Evolutionary conservation across 2,329 filamentous ascomycete species (phyloP).

Genomic region (Chalaropsis thielavioides): DNA sequence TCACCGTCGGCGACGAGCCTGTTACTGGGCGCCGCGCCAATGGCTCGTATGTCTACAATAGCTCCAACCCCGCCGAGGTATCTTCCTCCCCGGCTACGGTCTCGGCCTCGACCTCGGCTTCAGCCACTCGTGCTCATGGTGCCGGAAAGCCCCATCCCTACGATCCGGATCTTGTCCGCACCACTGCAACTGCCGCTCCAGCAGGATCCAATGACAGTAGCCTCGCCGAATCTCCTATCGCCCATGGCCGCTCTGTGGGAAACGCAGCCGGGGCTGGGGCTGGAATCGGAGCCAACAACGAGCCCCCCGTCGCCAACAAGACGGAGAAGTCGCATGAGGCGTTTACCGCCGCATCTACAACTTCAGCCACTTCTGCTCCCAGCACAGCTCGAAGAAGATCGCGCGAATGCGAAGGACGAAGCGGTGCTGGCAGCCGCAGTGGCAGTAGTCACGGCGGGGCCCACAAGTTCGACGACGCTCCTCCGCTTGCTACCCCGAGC

Average conservation of each 20-base stretch:
- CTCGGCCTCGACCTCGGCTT: not conserved
- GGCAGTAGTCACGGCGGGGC: not conserved
- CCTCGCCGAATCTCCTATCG: conserved; percentile 17
- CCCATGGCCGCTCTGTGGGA: conserved; percentile 8
- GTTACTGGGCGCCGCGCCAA: conserved; percentile 37
- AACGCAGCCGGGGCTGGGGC: not conserved
- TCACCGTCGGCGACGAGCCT: conserved; percentile 87
- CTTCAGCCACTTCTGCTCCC: conserved; percentile 14
- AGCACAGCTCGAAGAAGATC: conserved; percentile 12
- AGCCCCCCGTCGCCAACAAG: not conserved
- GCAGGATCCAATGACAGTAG: conserved; percentile 21
- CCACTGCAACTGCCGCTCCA: conserved; percentile 28
- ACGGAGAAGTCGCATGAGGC: conserved; percentile 3
- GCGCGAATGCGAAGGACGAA: conserved; percentile 11
- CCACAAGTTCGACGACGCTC: not conserved
- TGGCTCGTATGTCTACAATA: conserved; percentile 17
- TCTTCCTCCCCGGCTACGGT: not conserved
- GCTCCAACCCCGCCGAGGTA: not conserved
- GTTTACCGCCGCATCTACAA: conserved; percentile 11
- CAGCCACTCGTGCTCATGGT: conserved; percentile 11
- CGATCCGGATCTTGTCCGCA: conserved; percentile 35
- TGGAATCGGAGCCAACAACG: not conserved
- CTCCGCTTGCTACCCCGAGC: conserved; percentile 25
- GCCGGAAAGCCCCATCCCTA: conserved; percentile 20
- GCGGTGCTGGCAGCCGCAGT: conserved; percentile 13